Conservation (phyloP, 2,329 filamentous ascomycete species). For the Aspergillus brunneoviolaceus region DNA sequence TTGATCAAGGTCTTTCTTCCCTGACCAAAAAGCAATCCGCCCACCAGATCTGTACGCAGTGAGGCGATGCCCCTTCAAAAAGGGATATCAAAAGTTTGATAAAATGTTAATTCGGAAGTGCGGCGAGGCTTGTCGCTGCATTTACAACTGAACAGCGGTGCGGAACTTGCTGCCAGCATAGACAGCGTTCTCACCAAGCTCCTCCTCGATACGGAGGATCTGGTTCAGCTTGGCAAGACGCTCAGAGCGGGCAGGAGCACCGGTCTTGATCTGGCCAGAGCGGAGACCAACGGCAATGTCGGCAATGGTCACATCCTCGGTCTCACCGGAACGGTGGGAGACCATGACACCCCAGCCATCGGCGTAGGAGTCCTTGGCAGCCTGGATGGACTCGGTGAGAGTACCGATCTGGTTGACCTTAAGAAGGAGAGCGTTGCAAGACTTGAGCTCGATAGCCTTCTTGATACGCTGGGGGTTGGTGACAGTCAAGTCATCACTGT, state of each 20-base stretch:
- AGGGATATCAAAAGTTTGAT: background rate
- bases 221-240: constrained; percentile 99
- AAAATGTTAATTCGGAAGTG: background rate
- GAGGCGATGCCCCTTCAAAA: background rate
- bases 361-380: constrained; percentile 95
- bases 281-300: constrained; percentile 97
- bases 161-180: constrained; percentile 94
- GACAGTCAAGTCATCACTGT: constrained; percentile 90
- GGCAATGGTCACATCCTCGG: constrained; percentile 98
- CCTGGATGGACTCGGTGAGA: constrained; percentile 97
- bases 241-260: constrained; percentile 93
- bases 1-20: constrained; percentile 8
- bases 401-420: constrained; percentile 99
- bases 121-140: constrained; percentile 14
- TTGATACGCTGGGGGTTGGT: constrained; percentile 99
- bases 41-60: constrained; percentile 10
- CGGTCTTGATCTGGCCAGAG: constrained; percentile 97
- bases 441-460: constrained; percentile 99
- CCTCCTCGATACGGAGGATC: constrained; percentile 99
- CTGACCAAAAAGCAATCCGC: background rate
- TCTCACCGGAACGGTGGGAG: constrained; percentile 98
- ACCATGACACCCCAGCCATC: constrained; percentile 99
- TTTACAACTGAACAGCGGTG: constrained; percentile 82
- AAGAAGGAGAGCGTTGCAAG: constrained; percentile 94
- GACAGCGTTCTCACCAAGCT: constrained; percentile 86